Conservation (phyloP, 306 rosid species). For the Gastrolobium villosum region DNA sequence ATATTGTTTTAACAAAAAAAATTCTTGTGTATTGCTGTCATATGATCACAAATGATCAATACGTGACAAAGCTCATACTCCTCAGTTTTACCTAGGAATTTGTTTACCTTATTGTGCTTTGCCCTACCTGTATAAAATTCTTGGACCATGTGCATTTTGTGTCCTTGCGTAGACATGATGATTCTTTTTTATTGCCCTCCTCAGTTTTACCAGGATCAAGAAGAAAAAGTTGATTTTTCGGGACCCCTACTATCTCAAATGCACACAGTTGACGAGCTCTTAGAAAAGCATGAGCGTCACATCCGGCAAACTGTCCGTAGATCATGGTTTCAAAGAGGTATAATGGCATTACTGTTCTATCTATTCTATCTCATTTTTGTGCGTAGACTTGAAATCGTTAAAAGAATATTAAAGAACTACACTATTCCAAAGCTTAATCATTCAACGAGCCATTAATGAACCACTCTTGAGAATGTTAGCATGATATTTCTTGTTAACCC, state of each 20-base stretch:
- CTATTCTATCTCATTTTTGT: constrained; percentile 12
- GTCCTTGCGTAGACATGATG: background rate
- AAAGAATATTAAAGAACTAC: background rate
- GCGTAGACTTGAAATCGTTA: constrained; percentile 1
- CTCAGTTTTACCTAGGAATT: constrained; percentile 5
- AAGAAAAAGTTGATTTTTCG: constrained; percentile 89
- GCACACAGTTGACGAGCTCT: constrained; percentile 83
- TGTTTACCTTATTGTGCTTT: constrained; percentile 3
- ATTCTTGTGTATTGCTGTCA: background rate
- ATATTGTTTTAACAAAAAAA: background rate
- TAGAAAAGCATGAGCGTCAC: constrained; percentile 85
- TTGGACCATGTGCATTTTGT: constrained; percentile 14
- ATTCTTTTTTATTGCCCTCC: constrained; percentile 35
- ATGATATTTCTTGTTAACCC: constrained; percentile 42
- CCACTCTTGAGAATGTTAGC: constrained; percentile 11
- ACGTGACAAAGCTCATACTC: background rate
- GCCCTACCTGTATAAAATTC: background rate
- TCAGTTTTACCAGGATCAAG: constrained; percentile 68
- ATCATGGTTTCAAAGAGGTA: constrained; percentile 96
- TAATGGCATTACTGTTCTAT: background rate
- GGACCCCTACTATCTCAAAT: constrained; percentile 89
- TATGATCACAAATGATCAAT: constrained; percentile 30
- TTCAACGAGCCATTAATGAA: background rate
- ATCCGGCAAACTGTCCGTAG: constrained; percentile 79
- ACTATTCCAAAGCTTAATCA: constrained; percentile 14